A percentile compares a stretch with the other conserved stretches of the same genome.
These are phyloP conservation scores for Rhododendron henanense DNA, from an alignment of 148 eudicot species.

Conservation along the genomic window DNA sequence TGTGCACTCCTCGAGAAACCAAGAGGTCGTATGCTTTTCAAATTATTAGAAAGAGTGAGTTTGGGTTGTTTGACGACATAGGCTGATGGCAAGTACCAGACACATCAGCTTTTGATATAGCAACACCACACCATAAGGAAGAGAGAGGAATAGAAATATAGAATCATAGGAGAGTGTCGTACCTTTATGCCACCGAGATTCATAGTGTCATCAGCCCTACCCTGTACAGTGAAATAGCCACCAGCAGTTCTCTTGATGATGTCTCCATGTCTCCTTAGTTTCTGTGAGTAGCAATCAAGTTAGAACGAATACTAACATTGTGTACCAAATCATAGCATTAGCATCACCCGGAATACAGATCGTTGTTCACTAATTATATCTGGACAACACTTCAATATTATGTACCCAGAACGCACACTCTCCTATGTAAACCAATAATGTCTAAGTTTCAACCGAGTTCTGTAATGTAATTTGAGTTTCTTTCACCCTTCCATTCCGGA, in stretches of 20 bases:
- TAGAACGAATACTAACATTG: neutral
- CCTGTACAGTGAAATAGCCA: conserved; percentile 69
- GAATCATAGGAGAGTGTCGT: too few relatives aligned
- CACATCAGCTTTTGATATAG: too few relatives aligned
- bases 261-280: conserved; percentile 91
- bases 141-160: too few relatives aligned
- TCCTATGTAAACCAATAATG: neutral
- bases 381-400: neutral
- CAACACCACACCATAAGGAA: too few relatives aligned
- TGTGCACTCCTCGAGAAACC: too few relatives aligned
- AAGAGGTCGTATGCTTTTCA: too few relatives aligned
- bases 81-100: too few relatives aligned
- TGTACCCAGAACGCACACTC: neutral
- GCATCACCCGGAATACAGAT: neutral
- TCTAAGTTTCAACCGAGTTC: neutral
- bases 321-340: neutral
- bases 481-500: neutral
- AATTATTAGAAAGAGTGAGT: too few relatives aligned
- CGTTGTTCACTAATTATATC: neutral
- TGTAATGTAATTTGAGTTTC: neutral
- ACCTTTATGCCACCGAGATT: too few relatives aligned
- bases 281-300: conserved; percentile 35
- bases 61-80: too few relatives aligned
- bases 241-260: conserved; percentile 70
- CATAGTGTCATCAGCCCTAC: conserved; percentile 99